Conservation (phyloP, 2,329 filamentous ascomycete genomes). For the Hypoxylon sp. region DNA sequence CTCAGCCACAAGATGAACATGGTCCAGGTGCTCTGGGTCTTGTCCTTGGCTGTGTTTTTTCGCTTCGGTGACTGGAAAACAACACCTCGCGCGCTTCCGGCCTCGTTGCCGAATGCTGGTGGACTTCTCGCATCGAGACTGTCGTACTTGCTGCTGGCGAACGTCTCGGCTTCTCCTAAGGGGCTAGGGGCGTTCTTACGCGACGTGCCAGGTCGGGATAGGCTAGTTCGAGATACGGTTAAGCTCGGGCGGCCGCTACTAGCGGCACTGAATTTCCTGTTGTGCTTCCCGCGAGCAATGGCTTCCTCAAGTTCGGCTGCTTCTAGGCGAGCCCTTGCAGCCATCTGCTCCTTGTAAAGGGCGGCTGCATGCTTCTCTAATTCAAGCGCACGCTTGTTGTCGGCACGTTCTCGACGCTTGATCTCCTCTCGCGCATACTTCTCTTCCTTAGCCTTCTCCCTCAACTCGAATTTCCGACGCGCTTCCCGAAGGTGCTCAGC, state of each 20-base stretch:
- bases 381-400: conserved; percentile 69
- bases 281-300: conserved; percentile 51
- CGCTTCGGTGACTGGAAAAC: conserved; percentile 61
- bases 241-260: conserved; percentile 53
- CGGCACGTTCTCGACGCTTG: conserved; percentile 71
- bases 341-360: conserved; percentile 64
- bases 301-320: conserved; percentile 54
- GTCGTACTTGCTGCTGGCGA: conserved; percentile 65
- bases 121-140: conserved; percentile 54
- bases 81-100: conserved; percentile 60
- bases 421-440: conserved; percentile 73
- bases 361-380: conserved; percentile 63
- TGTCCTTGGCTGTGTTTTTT: conserved; percentile 68
- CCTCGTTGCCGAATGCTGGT: conserved; percentile 53
- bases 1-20: conserved; percentile 75
- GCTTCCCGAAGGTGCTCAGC: conserved; percentile 72
- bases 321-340: conserved; percentile 59
- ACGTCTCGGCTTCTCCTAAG: conserved; percentile 60
- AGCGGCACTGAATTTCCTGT: conserved; percentile 52
- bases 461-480: conserved; percentile 74
- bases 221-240: conserved; percentile 50
- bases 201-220: conserved; percentile 50
- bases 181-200: conserved; percentile 47
- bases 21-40: conserved; percentile 74
- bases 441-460: conserved; percentile 73